phyloP scores from a whole-genome alignment of 768 basidiomycete species.

The Cytidiella melzeri region DNA sequence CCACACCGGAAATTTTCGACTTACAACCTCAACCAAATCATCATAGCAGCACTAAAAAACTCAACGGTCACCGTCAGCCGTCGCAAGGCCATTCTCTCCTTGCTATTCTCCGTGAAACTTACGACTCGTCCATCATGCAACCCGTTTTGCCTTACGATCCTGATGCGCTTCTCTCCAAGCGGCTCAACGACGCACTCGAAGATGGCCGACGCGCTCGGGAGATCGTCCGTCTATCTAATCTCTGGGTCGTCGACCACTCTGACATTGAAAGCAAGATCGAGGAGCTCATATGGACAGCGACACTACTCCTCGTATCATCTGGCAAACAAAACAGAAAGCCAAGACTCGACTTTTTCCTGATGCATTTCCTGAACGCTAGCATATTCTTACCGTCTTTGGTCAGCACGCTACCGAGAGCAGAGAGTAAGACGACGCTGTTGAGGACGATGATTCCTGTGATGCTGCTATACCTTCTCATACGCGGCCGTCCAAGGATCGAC shows the following conservation, averaged over 20 bases:
- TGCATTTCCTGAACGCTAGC: constrained; percentile 51
- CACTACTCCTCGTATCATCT: constrained; percentile 42
- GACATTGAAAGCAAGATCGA: constrained; percentile 39
- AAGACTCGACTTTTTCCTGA: constrained; percentile 51
- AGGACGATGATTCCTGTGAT: constrained; percentile 35
- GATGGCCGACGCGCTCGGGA: constrained; percentile 35
- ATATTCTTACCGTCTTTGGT: constrained; percentile 43
- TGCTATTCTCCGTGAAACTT: constrained; percentile 43
- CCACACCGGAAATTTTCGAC: constrained; percentile 29
- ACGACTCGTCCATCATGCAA: constrained; percentile 41
- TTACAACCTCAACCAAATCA: constrained; percentile 4
- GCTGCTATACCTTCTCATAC: constrained; percentile 30
- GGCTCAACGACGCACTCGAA: constrained; percentile 27
- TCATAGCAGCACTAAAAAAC: not conserved
- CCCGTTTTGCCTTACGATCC: constrained; percentile 51
- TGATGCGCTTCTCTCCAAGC: constrained; percentile 33
- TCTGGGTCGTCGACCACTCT: constrained; percentile 32
- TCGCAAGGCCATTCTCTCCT: constrained; percentile 36
- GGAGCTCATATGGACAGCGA: constrained; percentile 43
- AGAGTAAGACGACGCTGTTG: constrained; percentile 40
- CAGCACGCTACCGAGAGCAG: constrained; percentile 23
- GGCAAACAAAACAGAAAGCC: constrained; percentile 41
- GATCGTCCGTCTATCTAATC: constrained; percentile 37
- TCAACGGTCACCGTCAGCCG: constrained; percentile 17
- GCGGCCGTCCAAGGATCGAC: constrained; percentile 51